Evolutionary conservation across 768 basidiomycete genomes (phyloP), one percentile per base, ranked within the genome.

Genomic region (Termitomyces eurrhizus): DNA sequence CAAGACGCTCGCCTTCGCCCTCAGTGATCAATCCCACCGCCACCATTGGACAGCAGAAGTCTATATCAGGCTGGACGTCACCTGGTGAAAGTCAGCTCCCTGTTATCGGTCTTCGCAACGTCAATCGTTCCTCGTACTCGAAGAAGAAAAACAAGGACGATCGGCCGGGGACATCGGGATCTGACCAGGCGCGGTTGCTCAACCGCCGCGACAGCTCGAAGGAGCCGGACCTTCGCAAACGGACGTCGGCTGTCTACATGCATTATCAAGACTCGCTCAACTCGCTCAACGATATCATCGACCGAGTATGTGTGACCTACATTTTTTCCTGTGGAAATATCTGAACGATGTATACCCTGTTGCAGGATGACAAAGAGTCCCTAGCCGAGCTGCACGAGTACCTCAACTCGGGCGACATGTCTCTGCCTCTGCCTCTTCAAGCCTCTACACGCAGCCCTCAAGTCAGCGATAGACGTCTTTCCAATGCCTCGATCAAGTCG

Each of bases 191-290:
- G 7, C 72, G 91, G 13, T 72, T 92, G 16, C 72, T 79, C 18
- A 72, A 70, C 60, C 67, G 63, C 36, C 36, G 51, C 50, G 60
- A 60, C 36, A 63, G 67, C 56, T 58, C 60, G 35, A 46, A 50
- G 32, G 64, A 65, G 7, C 63, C 26, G 5, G 61, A 57, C 49
- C 13, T 49, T 45, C 63, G 59, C 32, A 59, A 53, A 36, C 62
- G 71, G 56, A 62, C 72, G 57, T 85, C 86, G 1, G 66, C 77
- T 26, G 80, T 88, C 52, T 93, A 92, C 72, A 76, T 82, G 64
- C 89, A 92, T 62, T 92, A 91, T 67, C 86, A 90, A 59, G 84
- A 89, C 62, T 93, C 92, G 32, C 73, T 93, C 64, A 87, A 88
- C 62, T 92, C 92, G n/a, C 75, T 93, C 59, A 77, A 82, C 59